Conservation (phyloP, 2,329 filamentous ascomycete genomes). For the Penicillium italicum region DNA sequence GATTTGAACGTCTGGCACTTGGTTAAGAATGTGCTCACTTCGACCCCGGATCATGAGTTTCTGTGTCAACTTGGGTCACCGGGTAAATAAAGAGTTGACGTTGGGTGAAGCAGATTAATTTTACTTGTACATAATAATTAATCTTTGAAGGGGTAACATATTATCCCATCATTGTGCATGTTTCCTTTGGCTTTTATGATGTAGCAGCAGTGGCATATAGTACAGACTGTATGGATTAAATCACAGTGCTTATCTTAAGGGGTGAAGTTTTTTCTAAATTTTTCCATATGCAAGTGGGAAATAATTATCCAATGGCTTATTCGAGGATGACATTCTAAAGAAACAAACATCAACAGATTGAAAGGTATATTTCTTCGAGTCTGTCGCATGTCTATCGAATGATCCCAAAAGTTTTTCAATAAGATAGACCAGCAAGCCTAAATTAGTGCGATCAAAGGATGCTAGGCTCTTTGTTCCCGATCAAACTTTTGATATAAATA, state of each 20-base stretch:
- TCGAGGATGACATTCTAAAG: background rate
- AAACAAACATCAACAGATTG: background rate
- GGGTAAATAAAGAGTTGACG: slow-evolving; percentile 20
- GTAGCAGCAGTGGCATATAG: background rate
- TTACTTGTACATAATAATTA: slow-evolving; percentile 1
- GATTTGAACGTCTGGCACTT: slow-evolving; percentile 41
- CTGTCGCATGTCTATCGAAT: background rate
- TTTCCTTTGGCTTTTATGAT: too few relatives aligned
- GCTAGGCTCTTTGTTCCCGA: too few relatives aligned
- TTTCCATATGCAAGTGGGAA: background rate
- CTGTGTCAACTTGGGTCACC: slow-evolving; percentile 30
- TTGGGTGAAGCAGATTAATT: background rate
- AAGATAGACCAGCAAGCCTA: background rate
- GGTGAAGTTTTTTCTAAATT: background rate
- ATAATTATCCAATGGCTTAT: background rate
- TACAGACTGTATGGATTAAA: too few relatives aligned
- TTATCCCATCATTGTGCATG: background rate
- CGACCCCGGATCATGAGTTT: slow-evolving; percentile 26
- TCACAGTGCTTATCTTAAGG: background rate
- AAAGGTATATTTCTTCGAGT: too few relatives aligned
- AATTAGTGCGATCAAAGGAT: background rate
- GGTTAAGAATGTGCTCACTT: slow-evolving; percentile 37
- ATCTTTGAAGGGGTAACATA: background rate
- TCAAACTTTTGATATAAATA: background rate
- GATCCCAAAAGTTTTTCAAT: background rate